Conservation (phyloP, 108 stramenopile species). For the Skeletonema costatum region DNA sequence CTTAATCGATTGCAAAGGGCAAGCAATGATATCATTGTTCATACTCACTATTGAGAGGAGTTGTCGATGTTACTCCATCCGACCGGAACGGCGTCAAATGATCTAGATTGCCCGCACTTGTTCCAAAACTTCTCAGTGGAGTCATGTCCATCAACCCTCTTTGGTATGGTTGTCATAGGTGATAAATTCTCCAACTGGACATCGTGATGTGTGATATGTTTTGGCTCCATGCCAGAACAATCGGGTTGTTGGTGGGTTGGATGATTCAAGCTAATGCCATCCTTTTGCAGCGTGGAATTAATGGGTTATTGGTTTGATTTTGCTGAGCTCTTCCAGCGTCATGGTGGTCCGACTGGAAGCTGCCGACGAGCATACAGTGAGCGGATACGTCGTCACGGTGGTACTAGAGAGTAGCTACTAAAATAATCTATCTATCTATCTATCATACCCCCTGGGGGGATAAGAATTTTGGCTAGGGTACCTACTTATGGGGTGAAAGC, state of each 20-base stretch:
- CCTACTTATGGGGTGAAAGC: too few relatives aligned
- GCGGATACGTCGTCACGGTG: conserved; percentile 32
- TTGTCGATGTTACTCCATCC: too few relatives aligned
- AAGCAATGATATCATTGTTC: too few relatives aligned
- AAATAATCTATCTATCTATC: too few relatives aligned
- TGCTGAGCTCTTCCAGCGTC: conserved; percentile 3
- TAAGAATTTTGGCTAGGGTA: too few relatives aligned
- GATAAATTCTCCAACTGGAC: not conserved
- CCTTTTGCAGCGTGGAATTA: not conserved
- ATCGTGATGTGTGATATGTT: not conserved
- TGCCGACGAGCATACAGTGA: conserved; percentile 39
- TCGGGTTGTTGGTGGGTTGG: not conserved
- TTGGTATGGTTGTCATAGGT: not conserved
- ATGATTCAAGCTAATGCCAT: not conserved
- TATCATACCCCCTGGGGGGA: too few relatives aligned
- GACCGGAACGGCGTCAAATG: not conserved
- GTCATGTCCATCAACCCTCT: not conserved
- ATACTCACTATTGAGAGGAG: too few relatives aligned
- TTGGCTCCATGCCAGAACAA: not conserved
- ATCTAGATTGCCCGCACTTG: not conserved
- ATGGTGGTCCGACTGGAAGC: conserved; percentile 25
- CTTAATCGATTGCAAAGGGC: too few relatives aligned
- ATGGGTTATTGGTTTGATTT: not conserved
- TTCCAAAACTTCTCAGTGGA: not conserved
- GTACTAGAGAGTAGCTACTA: too few relatives aligned